phyloP scores from a whole-genome alignment of 257 asterid species.

The Primulina eburnea region DNA sequence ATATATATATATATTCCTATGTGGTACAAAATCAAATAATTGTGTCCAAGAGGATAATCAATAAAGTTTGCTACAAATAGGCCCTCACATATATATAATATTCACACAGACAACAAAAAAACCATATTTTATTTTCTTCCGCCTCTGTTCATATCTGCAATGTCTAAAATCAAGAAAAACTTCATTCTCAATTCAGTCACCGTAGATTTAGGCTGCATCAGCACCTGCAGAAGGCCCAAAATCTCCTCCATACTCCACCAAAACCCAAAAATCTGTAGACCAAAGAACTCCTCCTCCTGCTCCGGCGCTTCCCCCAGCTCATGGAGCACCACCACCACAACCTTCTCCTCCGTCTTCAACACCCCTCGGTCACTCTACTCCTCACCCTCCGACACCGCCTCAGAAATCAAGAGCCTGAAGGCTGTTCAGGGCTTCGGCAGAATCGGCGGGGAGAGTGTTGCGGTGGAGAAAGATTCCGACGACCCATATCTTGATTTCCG shows the following conservation, averaged over 20 bases:
- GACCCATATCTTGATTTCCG: conserved; percentile 85
- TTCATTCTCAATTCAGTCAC: conserved; percentile 38
- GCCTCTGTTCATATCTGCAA: conserved; percentile 10
- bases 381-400: conserved; percentile 38
- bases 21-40: too few species aligned
- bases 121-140: too few species aligned
- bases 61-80: not conserved
- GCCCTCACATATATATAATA: not conserved
- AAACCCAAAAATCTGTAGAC: conserved; percentile 27
- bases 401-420: conserved; percentile 28
- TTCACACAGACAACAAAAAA: not conserved
- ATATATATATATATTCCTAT: too few species aligned
- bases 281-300: conserved; percentile 25
- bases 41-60: too few species aligned
- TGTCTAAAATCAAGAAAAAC: conserved; percentile 47
- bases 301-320: conserved; percentile 29
- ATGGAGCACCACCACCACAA: conserved; percentile 10
- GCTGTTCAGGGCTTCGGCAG: conserved; percentile 66
- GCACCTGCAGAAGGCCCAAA: conserved; percentile 40
- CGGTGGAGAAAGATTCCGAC: conserved; percentile 86
- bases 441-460: conserved; percentile 64
- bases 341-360: conserved; percentile 27
- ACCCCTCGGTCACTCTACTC: conserved; percentile 9
- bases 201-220: conserved; percentile 59
- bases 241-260: conserved; percentile 40